Percentiles rank a stretch among this genome's conserved stretches.
Conservation (phyloP, 108 stramenopile species). For the Cylindrotheca closterium region DNA sequence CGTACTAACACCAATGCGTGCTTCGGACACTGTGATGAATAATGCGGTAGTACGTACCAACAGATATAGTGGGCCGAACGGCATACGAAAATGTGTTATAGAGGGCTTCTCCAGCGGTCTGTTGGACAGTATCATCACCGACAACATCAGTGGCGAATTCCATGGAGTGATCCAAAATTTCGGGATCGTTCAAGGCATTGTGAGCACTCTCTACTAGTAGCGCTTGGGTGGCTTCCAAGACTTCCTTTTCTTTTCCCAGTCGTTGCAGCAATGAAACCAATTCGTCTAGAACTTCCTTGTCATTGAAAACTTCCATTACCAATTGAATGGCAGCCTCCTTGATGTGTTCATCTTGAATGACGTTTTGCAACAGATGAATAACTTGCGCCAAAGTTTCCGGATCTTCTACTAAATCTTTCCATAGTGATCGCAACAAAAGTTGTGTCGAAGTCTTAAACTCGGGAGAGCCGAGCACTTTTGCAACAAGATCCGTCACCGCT, state of each 20-base stretch:
- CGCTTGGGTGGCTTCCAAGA: constrained; percentile 57
- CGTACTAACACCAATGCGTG: neutral
- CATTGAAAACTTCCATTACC: constrained; percentile 64
- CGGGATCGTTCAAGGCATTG: constrained; percentile 79
- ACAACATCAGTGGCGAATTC: constrained; percentile 89
- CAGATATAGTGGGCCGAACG: constrained; percentile 58
- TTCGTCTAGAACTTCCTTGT: constrained; percentile 74
- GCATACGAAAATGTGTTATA: constrained; percentile 83
- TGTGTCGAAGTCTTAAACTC: constrained; percentile 68
- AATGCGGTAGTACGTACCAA: constrained; percentile 20
- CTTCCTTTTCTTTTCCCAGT: constrained; percentile 64
- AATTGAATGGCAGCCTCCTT: constrained; percentile 58
- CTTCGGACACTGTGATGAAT: neutral
- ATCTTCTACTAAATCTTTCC: constrained; percentile 75
- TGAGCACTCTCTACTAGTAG: constrained; percentile 76
- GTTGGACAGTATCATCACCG: constrained; percentile 85
- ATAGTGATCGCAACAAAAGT: constrained; percentile 57
- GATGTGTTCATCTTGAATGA: constrained; percentile 68
- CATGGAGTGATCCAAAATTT: constrained; percentile 89
- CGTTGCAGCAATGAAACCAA: constrained; percentile 59
- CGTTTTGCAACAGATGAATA: constrained; percentile 59
- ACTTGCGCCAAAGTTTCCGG: constrained; percentile 72
- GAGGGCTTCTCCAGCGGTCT: constrained; percentile 82
- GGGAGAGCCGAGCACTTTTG: constrained; percentile 53
- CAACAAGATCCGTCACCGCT: constrained; percentile 39